Conservation (phyloP, 2,329 filamentous ascomycete genomes). For the Verticillium longisporum region DNA sequence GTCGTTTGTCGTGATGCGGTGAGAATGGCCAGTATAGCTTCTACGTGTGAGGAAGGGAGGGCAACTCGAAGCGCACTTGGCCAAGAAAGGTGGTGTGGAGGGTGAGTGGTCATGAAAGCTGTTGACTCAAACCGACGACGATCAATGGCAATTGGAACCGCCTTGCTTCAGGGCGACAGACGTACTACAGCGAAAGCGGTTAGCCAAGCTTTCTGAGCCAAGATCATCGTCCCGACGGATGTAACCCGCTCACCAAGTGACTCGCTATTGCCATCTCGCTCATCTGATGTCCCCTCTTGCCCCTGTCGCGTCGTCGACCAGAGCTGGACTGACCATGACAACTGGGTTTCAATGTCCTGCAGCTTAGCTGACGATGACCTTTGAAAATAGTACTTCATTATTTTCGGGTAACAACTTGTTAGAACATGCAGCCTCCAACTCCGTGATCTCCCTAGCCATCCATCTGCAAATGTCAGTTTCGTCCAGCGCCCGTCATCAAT, state of each 20-base stretch:
- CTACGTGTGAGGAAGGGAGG: background rate
- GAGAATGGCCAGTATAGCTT: background rate
- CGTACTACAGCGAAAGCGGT: background rate
- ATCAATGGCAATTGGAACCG: background rate
- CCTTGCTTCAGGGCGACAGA: background rate
- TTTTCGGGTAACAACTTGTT: background rate
- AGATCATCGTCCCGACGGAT: background rate
- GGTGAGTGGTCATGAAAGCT: background rate
- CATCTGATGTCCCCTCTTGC: no score
- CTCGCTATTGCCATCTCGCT: no score
- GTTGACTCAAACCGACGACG: background rate
- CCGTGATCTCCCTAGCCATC: background rate
- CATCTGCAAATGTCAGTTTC: background rate
- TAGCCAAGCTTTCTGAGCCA: background rate
- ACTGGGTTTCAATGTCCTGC: no score
- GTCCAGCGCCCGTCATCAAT: background rate
- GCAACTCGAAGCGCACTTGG: background rate
- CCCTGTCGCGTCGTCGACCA: background rate
- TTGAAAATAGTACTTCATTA: background rate
- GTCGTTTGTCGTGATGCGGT: background rate
- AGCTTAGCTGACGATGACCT: background rate
- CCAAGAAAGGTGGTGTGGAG: background rate
- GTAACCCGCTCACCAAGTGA: background rate
- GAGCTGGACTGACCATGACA: no score
- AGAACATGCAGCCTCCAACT: background rate